Conservation (phyloP, 768 basidiomycete genomes). For the Floccularia luteovirens region DNA sequence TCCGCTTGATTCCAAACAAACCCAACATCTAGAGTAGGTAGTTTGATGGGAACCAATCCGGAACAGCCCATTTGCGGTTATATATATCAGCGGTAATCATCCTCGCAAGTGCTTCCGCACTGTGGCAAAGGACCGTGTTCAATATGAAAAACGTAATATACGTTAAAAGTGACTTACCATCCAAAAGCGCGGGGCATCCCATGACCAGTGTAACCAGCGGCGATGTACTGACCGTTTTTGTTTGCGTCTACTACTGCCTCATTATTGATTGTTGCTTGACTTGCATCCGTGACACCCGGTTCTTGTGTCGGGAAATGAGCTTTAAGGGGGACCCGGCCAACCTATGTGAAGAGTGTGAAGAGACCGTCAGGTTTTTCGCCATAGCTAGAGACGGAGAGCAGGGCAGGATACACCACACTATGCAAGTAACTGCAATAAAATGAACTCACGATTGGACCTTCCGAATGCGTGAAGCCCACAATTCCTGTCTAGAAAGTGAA, state of each 20-base stretch:
- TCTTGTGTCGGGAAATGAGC: no score
- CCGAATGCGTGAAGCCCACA: constrained; percentile 61
- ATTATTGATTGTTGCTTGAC: background rate
- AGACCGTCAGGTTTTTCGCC: no score
- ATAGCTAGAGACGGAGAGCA: background rate
- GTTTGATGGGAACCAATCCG: constrained; percentile 1
- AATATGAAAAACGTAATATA: no score
- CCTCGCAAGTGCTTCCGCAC: constrained; percentile 3
- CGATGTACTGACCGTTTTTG: constrained; percentile 72
- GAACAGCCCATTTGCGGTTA: background rate
- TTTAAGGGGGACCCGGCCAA: constrained; percentile 45
- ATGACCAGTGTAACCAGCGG: constrained; percentile 70
- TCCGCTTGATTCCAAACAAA: background rate
- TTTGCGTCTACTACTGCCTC: background rate
- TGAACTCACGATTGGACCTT: constrained; percentile 64
- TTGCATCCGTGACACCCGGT: no score
- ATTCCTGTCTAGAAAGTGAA: constrained; percentile 68
- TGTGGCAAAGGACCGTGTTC: background rate
- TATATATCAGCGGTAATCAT: background rate
- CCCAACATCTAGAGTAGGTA: background rate
- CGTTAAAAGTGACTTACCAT: constrained; percentile 36
- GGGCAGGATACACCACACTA: no score
- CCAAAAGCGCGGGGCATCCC: constrained; percentile 75
- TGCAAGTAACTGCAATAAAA: no score
- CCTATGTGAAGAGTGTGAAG: constrained; percentile 40